Evolutionary conservation across 768 basidiomycete species (phyloP), one percentile per base, ranked within the genome.

Genomic region (Amanita brunnescens): DNA sequence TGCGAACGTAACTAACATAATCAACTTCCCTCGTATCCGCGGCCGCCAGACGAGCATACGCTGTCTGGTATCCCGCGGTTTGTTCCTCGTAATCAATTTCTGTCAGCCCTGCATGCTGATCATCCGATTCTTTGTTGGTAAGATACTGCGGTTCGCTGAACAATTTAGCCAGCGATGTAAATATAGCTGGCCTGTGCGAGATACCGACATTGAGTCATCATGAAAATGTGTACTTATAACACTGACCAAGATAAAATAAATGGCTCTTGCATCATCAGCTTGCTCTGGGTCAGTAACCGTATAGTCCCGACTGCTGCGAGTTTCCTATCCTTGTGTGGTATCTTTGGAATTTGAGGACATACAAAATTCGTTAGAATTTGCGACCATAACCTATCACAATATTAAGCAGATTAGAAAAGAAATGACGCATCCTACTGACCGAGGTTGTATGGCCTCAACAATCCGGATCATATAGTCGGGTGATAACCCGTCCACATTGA

Each of bases 21-120:
- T 91, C 89, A 0, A 62, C 65, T 37, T 74, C 71, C 0, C 64
- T 64, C 1, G 66, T 68, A 57, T 89, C 87, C 1, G 85, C 84
- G 1, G 95, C 89, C 0, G 92, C 94, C 14, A 97, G 76, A 32
- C 87, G 80, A 47, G 92, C 92, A 70, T 94, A 98, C 3, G 91
- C 88, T 0, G 91, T 90, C 61, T 98, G 96, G 67, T 97, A 97
- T 1, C 92, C 90, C 5, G 86, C 85, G 1, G 78, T 77, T 62
- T 89, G 87, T 62, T 97, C 94, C 61, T 97, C 95, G 54, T 82
- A 83, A 62, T 97, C 95, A 41, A 96, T 81, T 47, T 79, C 80
- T 1, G 87, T 88, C 32, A 90, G 61, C 0, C 79, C 80, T 0
- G 72, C 70, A 40, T 79, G 69, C 6, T 73, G 64, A 42, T 82